Evolutionary conservation across 1,284 basidiomycete species (phyloP).

Genomic region (Phenoliferia sp.): DNA sequence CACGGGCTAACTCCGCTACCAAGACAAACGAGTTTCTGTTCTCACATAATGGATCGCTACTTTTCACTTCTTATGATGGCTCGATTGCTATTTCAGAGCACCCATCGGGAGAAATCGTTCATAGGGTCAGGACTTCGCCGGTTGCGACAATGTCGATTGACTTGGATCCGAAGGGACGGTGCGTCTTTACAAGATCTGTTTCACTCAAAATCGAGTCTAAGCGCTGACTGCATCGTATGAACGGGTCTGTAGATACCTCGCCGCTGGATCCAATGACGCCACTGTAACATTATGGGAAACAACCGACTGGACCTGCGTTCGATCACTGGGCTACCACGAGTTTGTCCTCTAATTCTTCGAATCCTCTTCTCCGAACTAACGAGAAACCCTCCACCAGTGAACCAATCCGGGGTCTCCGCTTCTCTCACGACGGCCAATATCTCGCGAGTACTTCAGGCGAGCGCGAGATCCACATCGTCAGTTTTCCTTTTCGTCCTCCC

Average conservation of each 20-base stretch:
- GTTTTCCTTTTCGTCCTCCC: background rate
- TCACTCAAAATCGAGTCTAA: no score
- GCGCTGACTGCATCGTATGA: no score
- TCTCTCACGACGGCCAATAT: conserved; percentile 28
- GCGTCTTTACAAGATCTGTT: no score
- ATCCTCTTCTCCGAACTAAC: background rate
- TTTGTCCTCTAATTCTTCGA: conserved; percentile 5
- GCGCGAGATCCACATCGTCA: conserved; percentile 24
- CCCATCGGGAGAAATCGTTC: conserved; percentile 14
- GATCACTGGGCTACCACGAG: conserved; percentile 24
- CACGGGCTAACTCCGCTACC: background rate
- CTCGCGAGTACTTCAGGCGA: conserved; percentile 16
- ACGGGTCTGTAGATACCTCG: conserved; percentile 21
- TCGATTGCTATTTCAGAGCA: conserved; percentile 5
- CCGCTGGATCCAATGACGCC: conserved; percentile 26
- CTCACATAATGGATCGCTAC: conserved; percentile 27
- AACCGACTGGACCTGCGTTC: conserved; percentile 22
- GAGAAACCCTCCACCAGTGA: conserved; percentile 2
- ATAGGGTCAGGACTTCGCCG: conserved; percentile 8
- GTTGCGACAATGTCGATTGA: conserved; percentile 16
- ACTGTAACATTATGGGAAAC: conserved; percentile 30
- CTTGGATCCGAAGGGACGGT: conserved; percentile 28
- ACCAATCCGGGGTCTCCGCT: conserved; percentile 12
- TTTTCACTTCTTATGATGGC: conserved; percentile 22
- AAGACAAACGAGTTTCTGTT: conserved; percentile 32